Base-by-base conservation (phyloP, 306 rosid species). In the Begonia loranthoides region DNA sequence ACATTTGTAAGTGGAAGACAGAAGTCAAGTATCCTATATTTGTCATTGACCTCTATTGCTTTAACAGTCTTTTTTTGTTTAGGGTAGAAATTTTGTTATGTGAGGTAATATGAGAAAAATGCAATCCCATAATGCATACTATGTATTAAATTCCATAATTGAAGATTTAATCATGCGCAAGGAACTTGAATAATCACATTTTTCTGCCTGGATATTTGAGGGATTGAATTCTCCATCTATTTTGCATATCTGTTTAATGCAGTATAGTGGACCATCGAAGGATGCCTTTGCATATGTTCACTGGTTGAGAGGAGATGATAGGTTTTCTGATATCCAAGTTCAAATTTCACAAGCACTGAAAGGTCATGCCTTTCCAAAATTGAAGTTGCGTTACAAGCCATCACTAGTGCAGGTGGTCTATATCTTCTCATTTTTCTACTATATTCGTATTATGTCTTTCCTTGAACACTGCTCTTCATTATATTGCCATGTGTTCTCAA, bases 191-290 rank as follows among this genome's bases (percentile, higher is more conserved):
- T 10, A 12, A 43, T 43, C 47, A 43, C 4, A 13, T 43, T 43
- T 43, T 43, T 11, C 47, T 43, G 13, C 47, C 47, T 43, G 47
- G 47, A 11, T 43, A 10, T 43, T 11, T 10, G 10, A 9, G 22
- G 9, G 19, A 5, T 4, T 54, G 15, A 45, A 10, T 46, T 34
- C 45, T 55, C 9, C n/a, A 3, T 54, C 21, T 10, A 8, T 16
- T 17, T 12, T 36, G 55, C 24, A 45, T 1, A 33, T 43, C 47
- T 43, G 47, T 43, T 65, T 63, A 62, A 54, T 61, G 64, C 95
- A 85, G 97, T 90, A 72, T 70, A 90, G 97, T 70, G 97, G 95
- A 45, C 95, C 92, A 10, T 78, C 76, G 16, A 80, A 77, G 77
- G 87, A 80, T 51, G 95, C 95, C 41, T 46, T 82, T 55, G 68